Conservation (phyloP, 441 rosid genomes). For the Cnidoscolus chayamansa region DNA sequence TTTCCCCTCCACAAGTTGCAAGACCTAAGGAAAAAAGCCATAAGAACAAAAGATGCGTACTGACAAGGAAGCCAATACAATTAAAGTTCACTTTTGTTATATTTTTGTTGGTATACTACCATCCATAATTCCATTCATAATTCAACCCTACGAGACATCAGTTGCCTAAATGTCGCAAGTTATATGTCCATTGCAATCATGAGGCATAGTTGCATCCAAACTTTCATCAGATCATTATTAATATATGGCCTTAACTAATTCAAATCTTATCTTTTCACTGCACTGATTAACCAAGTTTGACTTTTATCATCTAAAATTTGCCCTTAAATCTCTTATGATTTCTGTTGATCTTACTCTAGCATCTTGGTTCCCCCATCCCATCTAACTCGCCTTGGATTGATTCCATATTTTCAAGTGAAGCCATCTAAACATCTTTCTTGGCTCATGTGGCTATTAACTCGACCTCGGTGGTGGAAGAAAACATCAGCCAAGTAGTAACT, state of each 20-base stretch:
- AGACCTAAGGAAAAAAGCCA: slow-evolving; percentile 37
- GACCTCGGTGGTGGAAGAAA: not conserved
- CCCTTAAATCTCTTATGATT: not conserved
- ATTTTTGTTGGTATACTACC: not conserved
- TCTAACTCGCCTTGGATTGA: not conserved
- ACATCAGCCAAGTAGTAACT: not conserved
- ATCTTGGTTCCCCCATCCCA: slow-evolving; percentile 1
- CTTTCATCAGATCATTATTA: not conserved
- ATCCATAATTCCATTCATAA: not conserved
- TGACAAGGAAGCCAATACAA: not conserved
- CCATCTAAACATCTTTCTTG: not conserved
- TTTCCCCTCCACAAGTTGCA: slow-evolving; percentile 68
- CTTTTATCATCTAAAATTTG: not conserved
- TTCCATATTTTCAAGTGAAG: not conserved
- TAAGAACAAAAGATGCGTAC: slow-evolving; percentile 2
- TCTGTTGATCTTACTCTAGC: not conserved
- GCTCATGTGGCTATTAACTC: not conserved
- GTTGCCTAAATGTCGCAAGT: not conserved
- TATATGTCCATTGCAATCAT: not conserved
- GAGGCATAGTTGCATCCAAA: not conserved
- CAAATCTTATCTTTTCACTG: too few species aligned
- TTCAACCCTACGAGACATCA: not conserved
- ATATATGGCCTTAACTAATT: not conserved
- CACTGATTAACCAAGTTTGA: not conserved
- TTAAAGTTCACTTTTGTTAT: not conserved